Base-by-base conservation (phyloP, 768 basidiomycete species). In the Tylopilus subfusipes region DNA sequence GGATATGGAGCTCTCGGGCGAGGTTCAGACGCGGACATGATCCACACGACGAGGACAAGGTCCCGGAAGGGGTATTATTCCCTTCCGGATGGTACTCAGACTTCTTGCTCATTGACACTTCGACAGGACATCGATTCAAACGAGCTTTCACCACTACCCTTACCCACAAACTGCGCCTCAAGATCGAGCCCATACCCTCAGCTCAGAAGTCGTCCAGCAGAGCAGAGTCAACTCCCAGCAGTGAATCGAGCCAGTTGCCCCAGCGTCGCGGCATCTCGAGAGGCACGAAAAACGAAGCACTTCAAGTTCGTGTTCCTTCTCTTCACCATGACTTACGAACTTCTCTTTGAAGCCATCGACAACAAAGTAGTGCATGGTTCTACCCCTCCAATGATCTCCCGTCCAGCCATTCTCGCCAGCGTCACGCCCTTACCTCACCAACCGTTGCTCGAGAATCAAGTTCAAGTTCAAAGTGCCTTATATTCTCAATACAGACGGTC, bases 401-500 rank as follows among this genome's bases (percentile, higher is more conserved):
- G 88, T 24, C 87, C 89, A 59, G 88, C 88, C 3, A 86, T 86
- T 18, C 72, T 88, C 12, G 84, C 84, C 2, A 85, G 82, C 51
- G 83, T 86, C n/a, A n/a, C n/a, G n/a, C n/a, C n/a, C n/a, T n/a
- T n/a, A n/a, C n/a, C n/a, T n/a, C n/a, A n/a, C n/a, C n/a, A n/a
- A n/a, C n/a, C n/a, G n/a, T n/a, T n/a, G n/a, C n/a, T n/a, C n/a
- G n/a, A n/a, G n/a, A n/a, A n/a, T n/a, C n/a, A n/a, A n/a, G n/a
- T n/a, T n/a, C n/a, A n/a, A n/a, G n/a, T n/a, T n/a, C n/a, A n/a
- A n/a, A n/a, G n/a, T n/a, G n/a, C n/a, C n/a, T n/a, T n/a, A n/a
- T n/a, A n/a, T n/a, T n/a, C n/a, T n/a, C n/a, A n/a, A n/a, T n/a
- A n/a, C n/a, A n/a, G n/a, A n/a, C n/a, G n/a, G n/a, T n/a, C n/a